A percentile compares a stretch with the other conserved stretches of the same genome.
These are phyloP conservation scores for Cutaneotrichosporon dermatis DNA, from an alignment of 1,284 basidiomycete genomes.

Conservation along the genomic window DNA sequence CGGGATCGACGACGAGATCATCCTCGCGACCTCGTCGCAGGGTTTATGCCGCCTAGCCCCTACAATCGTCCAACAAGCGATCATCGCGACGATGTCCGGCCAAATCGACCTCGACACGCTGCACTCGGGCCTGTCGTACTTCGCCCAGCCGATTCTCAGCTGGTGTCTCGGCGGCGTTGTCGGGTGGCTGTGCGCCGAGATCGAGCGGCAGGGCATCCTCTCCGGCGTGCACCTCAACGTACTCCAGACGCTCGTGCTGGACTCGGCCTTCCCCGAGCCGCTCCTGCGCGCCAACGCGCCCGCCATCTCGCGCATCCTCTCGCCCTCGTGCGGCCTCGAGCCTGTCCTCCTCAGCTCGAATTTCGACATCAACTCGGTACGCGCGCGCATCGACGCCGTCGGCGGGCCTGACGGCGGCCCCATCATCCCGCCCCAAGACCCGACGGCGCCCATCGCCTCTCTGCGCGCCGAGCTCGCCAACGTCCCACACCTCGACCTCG, in stretches of 20 bases:
- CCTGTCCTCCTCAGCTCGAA: conserved; percentile 35
- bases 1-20: conserved; percentile 48
- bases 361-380: conserved; percentile 33
- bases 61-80: conserved; percentile 52
- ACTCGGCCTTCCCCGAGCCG: conserved; percentile 36
- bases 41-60: conserved; percentile 50
- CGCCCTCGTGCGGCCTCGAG: conserved; percentile 28
- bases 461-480: conserved; percentile 21
- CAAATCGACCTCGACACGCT: conserved; percentile 54
- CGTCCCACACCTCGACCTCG: conserved; percentile 22
- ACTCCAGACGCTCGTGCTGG: conserved; percentile 39
- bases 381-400: conserved; percentile 22
- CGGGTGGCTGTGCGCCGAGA: conserved; percentile 46
- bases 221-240: conserved; percentile 45
- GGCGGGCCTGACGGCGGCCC: conserved; percentile 9
- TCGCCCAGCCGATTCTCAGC: conserved; percentile 53
- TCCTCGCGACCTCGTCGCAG: conserved; percentile 49
- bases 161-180: conserved; percentile 54
- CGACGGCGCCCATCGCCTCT: background rate
- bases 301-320: conserved; percentile 28
- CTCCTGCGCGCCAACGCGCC: conserved; percentile 31
- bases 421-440: background rate
- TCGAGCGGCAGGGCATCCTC: conserved; percentile 38
- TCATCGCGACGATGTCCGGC: conserved; percentile 48
- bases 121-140: conserved; percentile 53